phyloP scores from a whole-genome alignment of 2,329 filamentous ascomycete genomes.

The Emericellopsis atlantica region DNA sequence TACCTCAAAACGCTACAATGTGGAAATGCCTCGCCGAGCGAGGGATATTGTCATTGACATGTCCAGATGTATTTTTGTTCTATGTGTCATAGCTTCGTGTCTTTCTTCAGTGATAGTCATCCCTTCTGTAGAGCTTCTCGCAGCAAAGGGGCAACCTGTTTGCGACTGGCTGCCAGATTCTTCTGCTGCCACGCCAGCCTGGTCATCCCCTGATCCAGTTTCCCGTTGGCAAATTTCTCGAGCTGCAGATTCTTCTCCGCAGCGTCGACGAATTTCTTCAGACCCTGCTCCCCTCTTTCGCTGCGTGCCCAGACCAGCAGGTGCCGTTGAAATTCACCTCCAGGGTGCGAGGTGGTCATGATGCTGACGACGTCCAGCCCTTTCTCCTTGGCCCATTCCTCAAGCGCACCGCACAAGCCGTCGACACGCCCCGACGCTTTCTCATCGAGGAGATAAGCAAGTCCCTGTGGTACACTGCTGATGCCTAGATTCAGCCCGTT shows the following conservation, averaged over 20 bases:
- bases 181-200: constrained; percentile 56
- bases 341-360: constrained; percentile 53
- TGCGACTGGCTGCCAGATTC: constrained; percentile 47
- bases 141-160: constrained; percentile 57
- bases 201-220: constrained; percentile 31
- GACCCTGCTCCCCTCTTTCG: constrained; percentile 32
- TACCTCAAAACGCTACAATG: too few species aligned
- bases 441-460: constrained; percentile 42
- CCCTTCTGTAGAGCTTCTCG: constrained; percentile 29
- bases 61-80: background rate
- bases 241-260: constrained; percentile 40
- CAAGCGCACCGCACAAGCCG: constrained; percentile 34
- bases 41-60: too few species aligned
- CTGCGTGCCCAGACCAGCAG: constrained; percentile 53
- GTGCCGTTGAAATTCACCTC: constrained; percentile 49
- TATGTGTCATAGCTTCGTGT: background rate
- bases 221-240: constrained; percentile 35
- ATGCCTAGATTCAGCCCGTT: constrained; percentile 49
- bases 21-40: too few species aligned
- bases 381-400: constrained; percentile 40
- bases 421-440: constrained; percentile 32
- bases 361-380: constrained; percentile 49
- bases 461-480: constrained; percentile 48
- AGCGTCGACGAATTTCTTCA: constrained; percentile 35
- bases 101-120: background rate